These are phyloP conservation scores for Talaromyces atroroseus DNA, from an alignment of 2,329 filamentous ascomycete species.

Conservation along the genomic window DNA sequence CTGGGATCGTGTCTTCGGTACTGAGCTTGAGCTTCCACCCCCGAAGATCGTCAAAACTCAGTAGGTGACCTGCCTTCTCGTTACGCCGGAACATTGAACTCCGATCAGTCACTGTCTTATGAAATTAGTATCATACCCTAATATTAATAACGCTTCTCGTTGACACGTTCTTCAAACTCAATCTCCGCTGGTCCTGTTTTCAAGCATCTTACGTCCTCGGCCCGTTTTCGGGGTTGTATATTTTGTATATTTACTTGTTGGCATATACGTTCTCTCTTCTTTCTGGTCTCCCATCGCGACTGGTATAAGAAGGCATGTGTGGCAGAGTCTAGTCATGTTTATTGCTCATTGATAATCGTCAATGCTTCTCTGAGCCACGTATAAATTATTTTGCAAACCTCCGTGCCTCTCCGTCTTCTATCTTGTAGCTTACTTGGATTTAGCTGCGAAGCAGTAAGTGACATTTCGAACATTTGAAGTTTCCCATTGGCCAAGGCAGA, in stretches of 20 bases:
- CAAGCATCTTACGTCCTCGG: neutral
- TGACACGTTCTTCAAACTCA: neutral
- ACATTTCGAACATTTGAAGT: neutral
- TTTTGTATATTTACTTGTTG: neutral
- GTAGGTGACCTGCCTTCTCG: constrained; percentile 17
- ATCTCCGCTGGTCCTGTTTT: neutral
- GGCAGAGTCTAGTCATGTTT: neutral
- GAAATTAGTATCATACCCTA: neutral
- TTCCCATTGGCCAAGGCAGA: neutral
- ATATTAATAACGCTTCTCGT: constrained; percentile 3
- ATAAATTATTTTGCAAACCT: neutral
- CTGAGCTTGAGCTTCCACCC: constrained; percentile 57
- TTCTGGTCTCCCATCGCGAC: neutral
- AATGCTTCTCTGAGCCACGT: neutral
- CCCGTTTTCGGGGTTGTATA: neutral
- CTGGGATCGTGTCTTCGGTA: constrained; percentile 92
- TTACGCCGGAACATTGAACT: neutral
- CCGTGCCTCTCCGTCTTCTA: neutral
- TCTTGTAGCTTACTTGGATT: neutral
- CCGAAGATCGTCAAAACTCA: constrained; percentile 33
- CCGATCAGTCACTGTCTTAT: neutral
- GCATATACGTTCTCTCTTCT: neutral
- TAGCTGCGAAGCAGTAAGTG: neutral
- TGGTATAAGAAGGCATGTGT: neutral
- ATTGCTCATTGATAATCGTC: neutral